phyloP scores from a whole-genome alignment of 768 basidiomycete species.

The Rubroboletus satanas region DNA sequence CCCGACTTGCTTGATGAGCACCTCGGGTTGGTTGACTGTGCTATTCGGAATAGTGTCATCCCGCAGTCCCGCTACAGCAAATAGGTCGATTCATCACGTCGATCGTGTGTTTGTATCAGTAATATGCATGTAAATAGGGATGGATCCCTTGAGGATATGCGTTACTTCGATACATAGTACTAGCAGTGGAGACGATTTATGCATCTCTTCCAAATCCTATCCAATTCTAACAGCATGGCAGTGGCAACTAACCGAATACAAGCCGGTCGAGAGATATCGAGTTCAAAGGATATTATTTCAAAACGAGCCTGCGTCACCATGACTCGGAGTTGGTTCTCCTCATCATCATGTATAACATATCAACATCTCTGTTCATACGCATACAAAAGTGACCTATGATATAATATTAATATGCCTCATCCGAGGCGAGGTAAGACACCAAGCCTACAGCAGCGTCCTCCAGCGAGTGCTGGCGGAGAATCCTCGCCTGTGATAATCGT shows the following conservation, averaged over 20 bases:
- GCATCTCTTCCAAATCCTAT: not conserved
- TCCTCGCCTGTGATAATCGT: not conserved
- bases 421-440: not conserved
- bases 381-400: not conserved
- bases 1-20: conserved; percentile 1
- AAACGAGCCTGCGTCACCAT: no score
- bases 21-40: not conserved
- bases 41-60: not conserved
- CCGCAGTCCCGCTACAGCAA: not conserved
- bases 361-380: not conserved
- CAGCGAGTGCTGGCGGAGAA: not conserved
- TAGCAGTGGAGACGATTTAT: not conserved
- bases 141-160: not conserved
- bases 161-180: not conserved
- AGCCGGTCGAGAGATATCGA: no score
- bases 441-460: not conserved
- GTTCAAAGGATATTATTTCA: no score
- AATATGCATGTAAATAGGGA: not conserved
- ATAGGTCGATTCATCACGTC: not conserved
- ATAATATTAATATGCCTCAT: not conserved
- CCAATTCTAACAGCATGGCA: not conserved
- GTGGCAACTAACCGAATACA: not conserved
- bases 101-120: not conserved
- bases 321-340: no score
- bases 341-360: not conserved